Evolutionary conservation across 805 yeast species (phyloP), one percentile per base, ranked within the genome.

Genomic region (Starmerella bombi): DNA sequence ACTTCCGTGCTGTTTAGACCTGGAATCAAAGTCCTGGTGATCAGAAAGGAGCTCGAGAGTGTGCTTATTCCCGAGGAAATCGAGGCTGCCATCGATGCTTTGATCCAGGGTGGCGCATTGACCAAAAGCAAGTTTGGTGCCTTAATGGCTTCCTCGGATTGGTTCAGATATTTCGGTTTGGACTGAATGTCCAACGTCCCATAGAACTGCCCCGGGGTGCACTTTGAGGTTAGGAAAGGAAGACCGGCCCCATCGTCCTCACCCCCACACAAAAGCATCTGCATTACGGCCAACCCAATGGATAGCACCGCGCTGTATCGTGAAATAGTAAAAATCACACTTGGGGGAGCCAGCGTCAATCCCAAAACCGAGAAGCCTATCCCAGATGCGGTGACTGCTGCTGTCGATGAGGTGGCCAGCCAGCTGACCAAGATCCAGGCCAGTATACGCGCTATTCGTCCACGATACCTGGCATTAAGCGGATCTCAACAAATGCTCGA

Each of bases 1-100:
- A 54, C 64, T 33, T 60, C 65, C 4, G 56, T 75, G 8, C 61
- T 71, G 5, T 64, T 71, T 42, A 62, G 67, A 30, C 85, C 86
- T 0, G 83, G 82, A 4, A 63, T 74, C 3, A 52, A 63, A 32
- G 20, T 49, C 18, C 37, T 42, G 7, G 37, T 44, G 29, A 29
- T 65, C 45, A 32, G 50, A 37, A 25, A 45, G 19, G 45, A 53
- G 46, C 40, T 55, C 33, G 31, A 32, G 1, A 27, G 41, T 8
- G 53, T 54, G 3, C 40, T 60, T 22, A 53, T 58, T 5, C 21
- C 12, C 0, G 45, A 44, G 7, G 66, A 62, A 47, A 36, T 51
- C 6, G 21, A 14, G 14, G 48, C 42, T 2, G 46, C 59, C 12
- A 30, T 62, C 25, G 38, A 44, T 1, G 57, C 61, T 53, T 46